These are phyloP conservation scores for Dactylellina cionopaga DNA, from an alignment of 2,329 filamentous ascomycete genomes.

Conservation along the genomic window DNA sequence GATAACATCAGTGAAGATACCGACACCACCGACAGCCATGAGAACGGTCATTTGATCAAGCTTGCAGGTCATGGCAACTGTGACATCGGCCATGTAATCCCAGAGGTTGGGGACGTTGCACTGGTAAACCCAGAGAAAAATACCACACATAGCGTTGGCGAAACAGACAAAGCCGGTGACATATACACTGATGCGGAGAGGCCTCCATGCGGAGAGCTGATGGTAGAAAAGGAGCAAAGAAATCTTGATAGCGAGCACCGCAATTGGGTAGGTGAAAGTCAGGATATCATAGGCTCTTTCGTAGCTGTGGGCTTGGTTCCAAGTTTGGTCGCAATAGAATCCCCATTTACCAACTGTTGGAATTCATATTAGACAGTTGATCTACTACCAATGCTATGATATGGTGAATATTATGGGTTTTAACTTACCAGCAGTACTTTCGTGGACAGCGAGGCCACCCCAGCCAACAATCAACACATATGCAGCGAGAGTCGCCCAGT, in stretches of 20 bases:
- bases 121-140: slow-evolving; percentile 50
- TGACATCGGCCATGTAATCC: slow-evolving; percentile 45
- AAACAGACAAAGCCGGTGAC: slow-evolving; percentile 48
- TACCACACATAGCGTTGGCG: slow-evolving; percentile 45
- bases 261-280: slow-evolving; percentile 49
- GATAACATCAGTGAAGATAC: slow-evolving; percentile 48
- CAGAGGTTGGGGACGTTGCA: slow-evolving; percentile 41
- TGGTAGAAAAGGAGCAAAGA: slow-evolving; percentile 47
- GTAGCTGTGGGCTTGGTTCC: slow-evolving; percentile 27
- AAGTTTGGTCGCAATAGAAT: slow-evolving; percentile 48
- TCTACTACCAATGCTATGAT: background rate
- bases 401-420: background rate
- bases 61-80: slow-evolving; percentile 31
- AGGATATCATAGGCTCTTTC: slow-evolving; percentile 42
- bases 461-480: slow-evolving; percentile 35
- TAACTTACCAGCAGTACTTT: slow-evolving; percentile 41
- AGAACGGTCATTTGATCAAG: slow-evolving; percentile 49
- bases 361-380: background rate
- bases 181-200: slow-evolving; percentile 47
- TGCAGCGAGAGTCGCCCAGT: slow-evolving; percentile 35
- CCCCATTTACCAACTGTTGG: slow-evolving; percentile 35
- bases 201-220: slow-evolving; percentile 43
- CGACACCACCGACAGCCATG: slow-evolving; percentile 46
- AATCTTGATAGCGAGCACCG: slow-evolving; percentile 37
- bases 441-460: slow-evolving; percentile 35